phyloP scores from a whole-genome alignment of 2,329 filamentous ascomycete species.

The Fusarium sp. region DNA sequence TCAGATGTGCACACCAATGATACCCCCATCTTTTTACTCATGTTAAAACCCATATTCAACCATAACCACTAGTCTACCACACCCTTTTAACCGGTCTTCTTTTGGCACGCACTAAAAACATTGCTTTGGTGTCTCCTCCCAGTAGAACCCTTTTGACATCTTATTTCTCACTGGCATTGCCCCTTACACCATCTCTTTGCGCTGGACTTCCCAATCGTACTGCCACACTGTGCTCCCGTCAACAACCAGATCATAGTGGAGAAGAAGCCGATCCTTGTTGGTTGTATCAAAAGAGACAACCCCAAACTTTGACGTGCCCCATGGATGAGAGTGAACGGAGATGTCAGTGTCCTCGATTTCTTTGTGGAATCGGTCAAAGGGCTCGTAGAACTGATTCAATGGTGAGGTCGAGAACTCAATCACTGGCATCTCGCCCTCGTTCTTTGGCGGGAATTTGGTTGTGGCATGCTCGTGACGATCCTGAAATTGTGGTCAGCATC shows the following conservation, averaged over 20 bases:
- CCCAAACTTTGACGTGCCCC: not conserved
- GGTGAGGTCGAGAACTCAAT: slow-evolving; percentile 8
- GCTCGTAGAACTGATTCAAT: slow-evolving; percentile 6
- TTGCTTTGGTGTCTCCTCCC: not conserved
- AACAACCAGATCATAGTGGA: not conserved
- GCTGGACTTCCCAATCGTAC: not conserved
- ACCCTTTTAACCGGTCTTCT: not conserved
- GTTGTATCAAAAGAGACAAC: not conserved
- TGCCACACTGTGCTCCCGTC: not conserved
- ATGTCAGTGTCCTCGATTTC: slow-evolving; percentile 1
- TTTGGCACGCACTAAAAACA: not conserved
- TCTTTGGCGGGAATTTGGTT: not conserved
- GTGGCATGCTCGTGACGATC: slow-evolving; percentile 2
- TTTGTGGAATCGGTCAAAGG: not conserved
- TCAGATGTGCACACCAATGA: not conserved
- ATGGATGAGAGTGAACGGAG: not conserved
- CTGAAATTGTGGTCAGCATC: not conserved
- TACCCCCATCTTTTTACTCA: not conserved
- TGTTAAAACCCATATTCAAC: not conserved
- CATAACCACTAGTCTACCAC: not conserved
- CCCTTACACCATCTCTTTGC: not conserved
- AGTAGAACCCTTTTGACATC: not conserved
- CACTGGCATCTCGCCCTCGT: not conserved
- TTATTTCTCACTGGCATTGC: too few relatives aligned
- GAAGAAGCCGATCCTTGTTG: not conserved